These are phyloP conservation scores for Populus simonii DNA, from an alignment of 345 rosid genomes.

Conservation along the genomic window DNA sequence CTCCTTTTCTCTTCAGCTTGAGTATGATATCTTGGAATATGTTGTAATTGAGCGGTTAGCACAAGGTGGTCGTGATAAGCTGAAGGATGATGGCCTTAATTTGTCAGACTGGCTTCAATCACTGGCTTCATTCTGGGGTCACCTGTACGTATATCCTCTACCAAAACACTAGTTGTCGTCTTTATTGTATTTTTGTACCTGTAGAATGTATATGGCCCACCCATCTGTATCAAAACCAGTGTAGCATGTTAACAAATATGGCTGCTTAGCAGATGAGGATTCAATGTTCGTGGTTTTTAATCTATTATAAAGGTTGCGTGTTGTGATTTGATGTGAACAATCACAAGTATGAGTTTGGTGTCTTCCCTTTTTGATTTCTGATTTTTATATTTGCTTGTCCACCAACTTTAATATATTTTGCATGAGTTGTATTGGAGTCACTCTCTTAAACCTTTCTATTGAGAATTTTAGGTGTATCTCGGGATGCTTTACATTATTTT, in stretches of 20 bases:
- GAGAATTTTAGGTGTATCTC: constrained; percentile 25
- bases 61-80: constrained; percentile 93
- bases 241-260: neutral
- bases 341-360: neutral
- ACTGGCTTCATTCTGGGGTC: constrained; percentile 99
- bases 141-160: constrained; percentile 71
- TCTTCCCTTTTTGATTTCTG: neutral
- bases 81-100: constrained; percentile 97
- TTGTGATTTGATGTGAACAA: neutral
- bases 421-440: neutral
- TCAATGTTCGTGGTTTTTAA: neutral
- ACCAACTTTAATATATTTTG: constrained; percentile 1
- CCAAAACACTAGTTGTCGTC: neutral
- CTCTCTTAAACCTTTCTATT: constrained; percentile 2
- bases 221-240: neutral
- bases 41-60: constrained; percentile 96
- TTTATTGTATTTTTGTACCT: neutral
- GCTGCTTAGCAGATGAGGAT: neutral
- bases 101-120: constrained; percentile 99
- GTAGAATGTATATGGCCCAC: neutral
- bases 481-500: constrained; percentile 42
- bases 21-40: constrained; percentile 95
- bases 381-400: neutral
- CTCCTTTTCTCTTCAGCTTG: constrained; percentile 50
- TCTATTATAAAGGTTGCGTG: neutral